Evolutionary conservation across 2,329 filamentous ascomycete genomes (phyloP).

Genomic region (Trichoderma arundinaceum): DNA sequence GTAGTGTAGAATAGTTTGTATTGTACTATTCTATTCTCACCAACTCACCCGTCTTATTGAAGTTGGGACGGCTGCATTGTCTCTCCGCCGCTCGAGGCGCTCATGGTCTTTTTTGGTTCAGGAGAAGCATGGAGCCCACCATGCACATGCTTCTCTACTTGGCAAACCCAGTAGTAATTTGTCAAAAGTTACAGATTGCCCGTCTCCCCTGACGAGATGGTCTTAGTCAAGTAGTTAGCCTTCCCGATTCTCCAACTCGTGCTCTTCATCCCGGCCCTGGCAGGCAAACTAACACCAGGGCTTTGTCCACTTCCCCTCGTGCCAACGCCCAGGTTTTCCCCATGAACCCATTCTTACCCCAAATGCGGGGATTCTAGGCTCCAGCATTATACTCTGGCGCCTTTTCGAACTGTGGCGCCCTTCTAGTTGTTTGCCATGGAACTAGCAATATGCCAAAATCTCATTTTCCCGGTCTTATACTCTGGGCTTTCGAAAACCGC

Average conservation of each 20-base stretch:
- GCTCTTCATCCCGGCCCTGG: neutral
- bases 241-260: neutral
- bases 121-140: too few species aligned
- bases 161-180: neutral
- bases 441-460: conserved; percentile 11
- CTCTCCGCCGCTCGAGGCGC: too few species aligned
- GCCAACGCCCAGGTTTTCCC: neutral
- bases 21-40: too few species aligned
- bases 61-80: too few species aligned
- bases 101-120: too few species aligned
- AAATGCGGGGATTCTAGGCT: neutral
- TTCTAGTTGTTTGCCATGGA: conserved; percentile 12
- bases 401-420: conserved; percentile 6
- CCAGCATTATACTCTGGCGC: neutral
- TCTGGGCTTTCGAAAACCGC: neutral
- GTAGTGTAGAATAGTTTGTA: too few species aligned
- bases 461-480: neutral
- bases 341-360: neutral
- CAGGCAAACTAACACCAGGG: neutral
- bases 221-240: neutral
- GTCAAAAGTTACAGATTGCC: neutral
- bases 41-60: too few species aligned
- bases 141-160: neutral
- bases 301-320: neutral
- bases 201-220: neutral